phyloP scores from a whole-genome alignment of 176 grass and related monocot genomes.

The Musa itinerans region DNA sequence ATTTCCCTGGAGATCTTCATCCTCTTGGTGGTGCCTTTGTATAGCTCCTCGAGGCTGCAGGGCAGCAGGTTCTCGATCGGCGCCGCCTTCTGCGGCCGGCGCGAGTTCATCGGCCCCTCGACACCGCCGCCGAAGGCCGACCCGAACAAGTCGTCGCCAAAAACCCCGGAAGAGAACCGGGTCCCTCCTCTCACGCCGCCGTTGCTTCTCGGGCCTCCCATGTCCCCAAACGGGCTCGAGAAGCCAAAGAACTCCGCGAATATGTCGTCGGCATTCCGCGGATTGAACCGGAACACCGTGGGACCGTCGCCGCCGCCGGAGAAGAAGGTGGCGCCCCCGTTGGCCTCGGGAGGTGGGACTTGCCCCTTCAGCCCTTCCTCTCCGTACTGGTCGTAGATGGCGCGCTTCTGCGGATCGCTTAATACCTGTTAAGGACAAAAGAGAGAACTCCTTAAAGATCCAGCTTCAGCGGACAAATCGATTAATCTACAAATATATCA shows the following conservation, averaged over 20 bases:
- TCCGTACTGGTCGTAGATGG: constrained; percentile 91
- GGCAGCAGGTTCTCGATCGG: constrained; percentile 72
- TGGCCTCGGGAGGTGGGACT: constrained; percentile 62
- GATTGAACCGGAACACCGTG: constrained; percentile 68
- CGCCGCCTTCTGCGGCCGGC: constrained; percentile 38
- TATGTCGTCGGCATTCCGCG: constrained; percentile 85
- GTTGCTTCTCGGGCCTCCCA: constrained; percentile 26
- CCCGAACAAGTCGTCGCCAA: constrained; percentile 56
- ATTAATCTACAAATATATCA: background rate
- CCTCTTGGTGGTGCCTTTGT: constrained; percentile 89
- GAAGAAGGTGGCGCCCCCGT: constrained; percentile 50
- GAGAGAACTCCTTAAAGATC: background rate
- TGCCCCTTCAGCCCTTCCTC: constrained; percentile 92
- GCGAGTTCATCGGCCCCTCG: constrained; percentile 18
- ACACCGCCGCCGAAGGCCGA: constrained; percentile 31
- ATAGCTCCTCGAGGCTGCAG: constrained; percentile 81
- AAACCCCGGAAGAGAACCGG: constrained; percentile 46
- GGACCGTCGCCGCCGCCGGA: constrained; percentile 49
- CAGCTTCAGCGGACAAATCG: background rate
- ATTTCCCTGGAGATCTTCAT: constrained; percentile 96
- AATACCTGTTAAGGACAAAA: constrained; percentile 34
- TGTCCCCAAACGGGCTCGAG: constrained; percentile 63
- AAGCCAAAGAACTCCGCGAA: constrained; percentile 90
- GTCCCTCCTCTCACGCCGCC: constrained; percentile 36
- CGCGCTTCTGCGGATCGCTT: constrained; percentile 78